These are phyloP conservation scores for Nannochloropsis granulata DNA, from an alignment of 108 stramenopile species.

Conservation along the genomic window DNA sequence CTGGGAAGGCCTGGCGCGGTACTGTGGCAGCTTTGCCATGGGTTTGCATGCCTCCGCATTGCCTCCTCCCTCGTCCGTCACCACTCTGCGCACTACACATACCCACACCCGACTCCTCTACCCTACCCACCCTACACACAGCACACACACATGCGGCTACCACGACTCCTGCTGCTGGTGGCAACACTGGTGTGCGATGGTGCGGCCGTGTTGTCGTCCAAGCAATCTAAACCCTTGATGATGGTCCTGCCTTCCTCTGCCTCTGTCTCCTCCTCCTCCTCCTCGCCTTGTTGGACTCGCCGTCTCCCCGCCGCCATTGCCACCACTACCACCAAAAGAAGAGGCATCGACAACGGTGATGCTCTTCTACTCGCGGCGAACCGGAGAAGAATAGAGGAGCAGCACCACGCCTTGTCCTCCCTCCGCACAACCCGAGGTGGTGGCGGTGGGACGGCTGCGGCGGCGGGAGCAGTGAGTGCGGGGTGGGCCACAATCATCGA, in stretches of 20 bases:
- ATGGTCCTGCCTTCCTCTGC: neutral
- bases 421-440: neutral
- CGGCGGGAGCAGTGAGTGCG: neutral
- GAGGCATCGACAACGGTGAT: neutral
- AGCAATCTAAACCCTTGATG: too few relatives aligned
- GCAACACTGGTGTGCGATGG: too few relatives aligned
- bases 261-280: neutral
- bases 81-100: too few relatives aligned
- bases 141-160: too few relatives aligned
- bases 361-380: neutral
- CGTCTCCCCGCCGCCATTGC: neutral
- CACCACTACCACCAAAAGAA: neutral
- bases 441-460: neutral
- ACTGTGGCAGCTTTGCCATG: too few relatives aligned
- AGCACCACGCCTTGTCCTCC: neutral
- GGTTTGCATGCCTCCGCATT: too few relatives aligned
- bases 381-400: neutral
- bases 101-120: too few relatives aligned
- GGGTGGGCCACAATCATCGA: conserved; percentile 31
- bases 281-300: neutral
- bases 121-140: too few relatives aligned
- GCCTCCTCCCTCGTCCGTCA: too few relatives aligned
- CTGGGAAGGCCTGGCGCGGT: too few relatives aligned
- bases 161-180: too few relatives aligned
- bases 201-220: too few relatives aligned